phyloP scores from a whole-genome alignment of 2,329 filamentous ascomycete species.

The Calonectria henricotiae region DNA sequence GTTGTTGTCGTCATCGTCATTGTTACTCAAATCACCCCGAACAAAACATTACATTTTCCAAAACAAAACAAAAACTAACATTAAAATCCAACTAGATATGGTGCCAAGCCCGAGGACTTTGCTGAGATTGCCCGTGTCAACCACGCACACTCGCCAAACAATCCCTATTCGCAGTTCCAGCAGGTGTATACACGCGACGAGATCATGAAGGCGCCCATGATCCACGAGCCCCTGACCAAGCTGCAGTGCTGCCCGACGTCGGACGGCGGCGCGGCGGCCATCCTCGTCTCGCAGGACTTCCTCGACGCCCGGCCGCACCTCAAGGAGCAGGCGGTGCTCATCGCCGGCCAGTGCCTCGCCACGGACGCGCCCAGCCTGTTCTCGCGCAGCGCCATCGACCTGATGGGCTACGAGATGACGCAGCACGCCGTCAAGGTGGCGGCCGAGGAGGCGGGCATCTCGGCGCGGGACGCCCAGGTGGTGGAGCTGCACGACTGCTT shows the following conservation, averaged over 20 bases:
- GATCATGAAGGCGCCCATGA: slow-evolving; percentile 81
- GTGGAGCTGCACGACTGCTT: slow-evolving; percentile 98
- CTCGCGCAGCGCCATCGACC: slow-evolving; percentile 85
- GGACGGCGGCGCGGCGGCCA: slow-evolving; percentile 90
- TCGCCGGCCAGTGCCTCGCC: slow-evolving; percentile 90
- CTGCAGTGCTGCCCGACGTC: slow-evolving; percentile 99
- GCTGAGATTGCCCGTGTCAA: slow-evolving; percentile 95
- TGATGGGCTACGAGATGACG: slow-evolving; percentile 92
- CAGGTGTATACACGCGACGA: slow-evolving; percentile 92
- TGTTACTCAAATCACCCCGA: too few relatives aligned
- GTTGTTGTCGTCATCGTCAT: not conserved
- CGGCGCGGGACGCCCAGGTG: slow-evolving; percentile 81
- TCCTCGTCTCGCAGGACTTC: slow-evolving; percentile 91
- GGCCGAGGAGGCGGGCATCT: slow-evolving; percentile 80
- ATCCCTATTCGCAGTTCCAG: slow-evolving; percentile 98
- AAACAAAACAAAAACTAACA: too few relatives aligned
- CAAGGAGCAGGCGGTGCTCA: slow-evolving; percentile 85
- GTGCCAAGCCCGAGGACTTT: slow-evolving; percentile 88
- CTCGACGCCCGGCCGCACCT: slow-evolving; percentile 88
- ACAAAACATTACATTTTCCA: too few relatives aligned
- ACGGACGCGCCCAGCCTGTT: slow-evolving; percentile 88
- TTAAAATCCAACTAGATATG: slow-evolving; percentile 71
- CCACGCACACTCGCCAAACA: slow-evolving; percentile 91
- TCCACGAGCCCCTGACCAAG: slow-evolving; percentile 92
- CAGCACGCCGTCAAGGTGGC: slow-evolving; percentile 79